Base-by-base conservation (phyloP, 2,329 filamentous ascomycete genomes). In the Pseudonectria foliicola region DNA sequence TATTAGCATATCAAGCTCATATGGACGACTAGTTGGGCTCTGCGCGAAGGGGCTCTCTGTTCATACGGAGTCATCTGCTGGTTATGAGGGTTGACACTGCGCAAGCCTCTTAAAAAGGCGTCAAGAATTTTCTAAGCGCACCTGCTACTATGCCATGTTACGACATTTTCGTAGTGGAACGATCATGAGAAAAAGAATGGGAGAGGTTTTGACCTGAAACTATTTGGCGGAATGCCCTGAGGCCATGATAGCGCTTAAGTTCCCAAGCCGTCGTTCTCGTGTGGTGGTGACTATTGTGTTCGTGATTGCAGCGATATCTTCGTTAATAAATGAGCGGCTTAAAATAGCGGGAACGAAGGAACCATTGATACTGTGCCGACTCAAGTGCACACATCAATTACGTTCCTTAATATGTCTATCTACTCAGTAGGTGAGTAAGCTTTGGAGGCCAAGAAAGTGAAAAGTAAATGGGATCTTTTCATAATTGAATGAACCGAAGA, bases 11-110 rank as follows among this genome's bases (percentile, higher is more conserved):
- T 57, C 52, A 55, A 45, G 55, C 58, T 53, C 51, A 48, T 48
- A 55, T 51, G 52, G 52, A 55, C 56, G 53, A 60, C 58, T 56
- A 58, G 54, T 59, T 59, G 60, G 61, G 65, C 57, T 55, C 62
- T 61, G 54, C 54, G 56, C 40, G 48, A 46, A 49, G 52, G 57
- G 56, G 55, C 56, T 54, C 53, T 58, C 51, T 63, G 64, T 65
- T 61, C 67, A 61, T 64, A 64, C 56, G 54, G 56, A 53, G 55
- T 60, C 61, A 60, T 64, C 61, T 62, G 47, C 54, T 53, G 52
- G 51, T 54, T 56, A 51, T 54, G 54, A 55, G 50, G 45, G 41
- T 43, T 44, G 45, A 45, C 48, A 53, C 49, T 45, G 44, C 46
- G 44, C 37, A 40, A 40, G 39, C 35, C 38, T 31, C 35, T 37